Percentiles rank a stretch among this genome's conserved stretches.
phyloP scores from a whole-genome alignment of 257 asterid species.

The Ophiorrhiza pumila region DNA sequence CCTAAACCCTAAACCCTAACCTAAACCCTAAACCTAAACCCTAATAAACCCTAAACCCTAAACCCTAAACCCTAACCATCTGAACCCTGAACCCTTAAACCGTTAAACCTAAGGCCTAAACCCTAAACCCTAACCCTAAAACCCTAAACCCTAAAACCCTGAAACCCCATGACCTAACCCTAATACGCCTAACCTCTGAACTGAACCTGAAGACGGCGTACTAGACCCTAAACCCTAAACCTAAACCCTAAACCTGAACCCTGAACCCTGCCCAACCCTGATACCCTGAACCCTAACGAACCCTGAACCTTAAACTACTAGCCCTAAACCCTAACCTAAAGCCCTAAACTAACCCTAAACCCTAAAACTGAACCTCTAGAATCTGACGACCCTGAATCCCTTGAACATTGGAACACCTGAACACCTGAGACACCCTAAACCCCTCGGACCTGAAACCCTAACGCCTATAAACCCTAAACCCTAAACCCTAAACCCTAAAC shows the following conservation, averaged over 20 bases:
- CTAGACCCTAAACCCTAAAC: slow-evolving; percentile 9
- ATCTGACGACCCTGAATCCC: slow-evolving; percentile 1
- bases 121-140: slow-evolving; percentile 8
- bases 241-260: slow-evolving; percentile 11
- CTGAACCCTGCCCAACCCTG: slow-evolving; percentile 6
- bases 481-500: slow-evolving; percentile 11
- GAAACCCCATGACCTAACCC: too few relatives aligned
- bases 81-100: slow-evolving; percentile 9
- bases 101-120: slow-evolving; percentile 8
- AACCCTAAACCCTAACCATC: slow-evolving; percentile 6
- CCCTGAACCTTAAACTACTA: slow-evolving; percentile 7
- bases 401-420: slow-evolving; percentile 1
- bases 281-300: slow-evolving; percentile 5
- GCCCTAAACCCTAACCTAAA: too few relatives aligned
- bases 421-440: slow-evolving; percentile 9
- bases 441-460: slow-evolving; percentile 16
- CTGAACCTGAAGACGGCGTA: too few relatives aligned
- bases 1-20: not conserved
- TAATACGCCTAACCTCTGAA: too few relatives aligned
- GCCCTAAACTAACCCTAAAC: too few relatives aligned
- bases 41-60: not conserved
- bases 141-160: too few relatives aligned
- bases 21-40: not conserved
- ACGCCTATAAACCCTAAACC: slow-evolving; percentile 11
- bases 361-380: too few relatives aligned